Percentiles rank a stretch among this genome's conserved stretches.
These are phyloP conservation scores for Cadophora malorum DNA, from an alignment of 2,329 filamentous ascomycete genomes.

Conservation along the genomic window DNA sequence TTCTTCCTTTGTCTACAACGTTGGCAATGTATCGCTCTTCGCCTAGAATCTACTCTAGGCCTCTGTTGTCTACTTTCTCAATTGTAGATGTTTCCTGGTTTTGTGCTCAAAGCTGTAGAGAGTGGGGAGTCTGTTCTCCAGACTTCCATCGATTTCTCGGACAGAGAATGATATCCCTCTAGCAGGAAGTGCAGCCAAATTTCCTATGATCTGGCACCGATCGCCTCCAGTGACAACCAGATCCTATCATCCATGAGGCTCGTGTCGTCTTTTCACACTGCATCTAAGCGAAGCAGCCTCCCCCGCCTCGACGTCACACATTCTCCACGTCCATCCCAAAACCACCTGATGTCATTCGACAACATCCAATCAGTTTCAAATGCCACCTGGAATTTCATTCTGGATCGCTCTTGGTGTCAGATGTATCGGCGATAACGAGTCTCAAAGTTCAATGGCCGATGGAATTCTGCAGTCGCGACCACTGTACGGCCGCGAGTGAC, in stretches of 20 bases:
- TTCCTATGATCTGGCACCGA: background rate
- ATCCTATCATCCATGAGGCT: background rate
- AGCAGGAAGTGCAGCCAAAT: too few relatives aligned
- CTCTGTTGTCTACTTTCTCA: too few relatives aligned
- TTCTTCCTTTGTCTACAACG: too few relatives aligned
- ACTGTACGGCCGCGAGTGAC: background rate
- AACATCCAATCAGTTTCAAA: background rate
- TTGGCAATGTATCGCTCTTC: too few relatives aligned
- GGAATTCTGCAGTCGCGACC: background rate
- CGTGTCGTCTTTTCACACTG: background rate
- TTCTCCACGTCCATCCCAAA: background rate
- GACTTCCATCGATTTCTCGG: too few relatives aligned
- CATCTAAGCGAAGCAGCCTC: background rate
- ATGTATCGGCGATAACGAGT: background rate
- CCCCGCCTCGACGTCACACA: conserved; percentile 1
- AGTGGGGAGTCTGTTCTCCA: too few relatives aligned
- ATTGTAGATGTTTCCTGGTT: too few relatives aligned
- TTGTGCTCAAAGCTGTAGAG: too few relatives aligned
- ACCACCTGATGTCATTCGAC: background rate
- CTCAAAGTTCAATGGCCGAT: background rate
- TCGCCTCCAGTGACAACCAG: background rate
- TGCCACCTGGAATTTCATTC: background rate
- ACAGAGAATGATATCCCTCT: too few relatives aligned
- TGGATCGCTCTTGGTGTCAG: background rate
- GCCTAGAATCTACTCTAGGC: too few relatives aligned